Base-by-base conservation (phyloP, 768 basidiomycete genomes). In the Boletus tomentosulus region DNA sequence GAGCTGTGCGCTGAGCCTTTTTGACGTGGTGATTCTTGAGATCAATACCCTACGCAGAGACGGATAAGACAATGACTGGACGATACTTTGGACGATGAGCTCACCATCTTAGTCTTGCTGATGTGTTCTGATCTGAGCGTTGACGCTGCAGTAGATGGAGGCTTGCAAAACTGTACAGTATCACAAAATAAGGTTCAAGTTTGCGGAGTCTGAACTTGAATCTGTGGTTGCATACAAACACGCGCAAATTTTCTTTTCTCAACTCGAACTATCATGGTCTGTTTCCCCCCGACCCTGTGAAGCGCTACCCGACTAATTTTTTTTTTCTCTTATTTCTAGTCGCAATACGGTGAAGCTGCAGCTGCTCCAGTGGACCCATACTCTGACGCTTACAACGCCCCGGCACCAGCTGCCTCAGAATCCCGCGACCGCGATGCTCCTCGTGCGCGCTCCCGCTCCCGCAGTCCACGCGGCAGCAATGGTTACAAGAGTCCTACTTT, bases 1-100 rank as follows among this genome's bases (percentile, higher is more conserved):
- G 97, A 59, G 92, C 92, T 63, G 89, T 89, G 60, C 97, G 86
- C 69, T 84, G 78, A 64, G 94, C 85, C 84, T 97, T 98, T 87
- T 90, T 96, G 86, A 97, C 95, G 86, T 99, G 96, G 82, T 98
- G 96, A 75, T 80, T 78, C 73, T 81, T 80, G 76, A 98, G 84
- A 78, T 97, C 94, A 76, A 97, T 96, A 87, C 93, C 94, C 94
- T 92, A 71, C 13, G 37, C 44, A 56, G 24, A 16, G 42, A 34
- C 25, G 49, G 44, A 39, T 69, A 44, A 62, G 49, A 62, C 51
- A 47, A 42, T 46, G 28, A 44, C 48, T 62, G 46, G 60, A 57
- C 65, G 59, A 62, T 63, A 62, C 50, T 55, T 60, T 55, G 63
- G 61, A 79, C 74, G 68, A 66, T 73, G 78, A 75, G 76, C 87